Evolutionary conservation across 1,284 basidiomycete species (phyloP), one percentile per base, ranked within the genome.

Genomic region (Malassezia dermatis): DNA sequence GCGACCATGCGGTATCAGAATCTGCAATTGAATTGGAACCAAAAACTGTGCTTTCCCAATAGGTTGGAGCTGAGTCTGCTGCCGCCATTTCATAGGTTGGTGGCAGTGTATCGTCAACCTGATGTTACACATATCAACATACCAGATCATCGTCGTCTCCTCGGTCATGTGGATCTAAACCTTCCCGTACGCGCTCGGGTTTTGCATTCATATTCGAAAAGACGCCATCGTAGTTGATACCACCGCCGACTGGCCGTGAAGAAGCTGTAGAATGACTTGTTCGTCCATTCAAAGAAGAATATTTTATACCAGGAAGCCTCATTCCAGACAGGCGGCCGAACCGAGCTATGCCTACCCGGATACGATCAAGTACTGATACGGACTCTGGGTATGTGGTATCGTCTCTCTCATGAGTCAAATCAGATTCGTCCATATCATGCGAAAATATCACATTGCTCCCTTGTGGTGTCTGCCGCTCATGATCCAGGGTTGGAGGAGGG

Each of bases 21-120:
- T 48, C 39, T 44, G 78, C 78, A 3, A 89, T 83, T 56, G 67
- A 64, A 49, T 66, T 64, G 0, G 64, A 43, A 11, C 58, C 65
- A 12, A 93, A 86, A 13, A 95, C 83, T 0, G 89, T 91, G 1
- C 88, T 95, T 75, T 98, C 93, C 88, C 90, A 96, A 76, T 98
- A 98, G 0, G 89, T 83, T 0, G 93, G 94, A 0, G 88, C 90
- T 0, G 88, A 82, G 71, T 99, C 93, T 8, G 85, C 83, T 56
- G 91, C 85, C 1, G 93, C 93, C 21, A 84, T 81, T 37, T 84
- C 81, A 73, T 99, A 99, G 0, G 89, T 84, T 82, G 91, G 67
- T 6, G 60, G 53, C 47, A 65, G 53, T 4, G 84, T 83, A 13
- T 60, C 64, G 30, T 60, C 61, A 41, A 56, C 51, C 31, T 35